These are phyloP conservation scores for Vitis hybrid DNA, from an alignment of 177 flowering plant species.

Conservation along the genomic window DNA sequence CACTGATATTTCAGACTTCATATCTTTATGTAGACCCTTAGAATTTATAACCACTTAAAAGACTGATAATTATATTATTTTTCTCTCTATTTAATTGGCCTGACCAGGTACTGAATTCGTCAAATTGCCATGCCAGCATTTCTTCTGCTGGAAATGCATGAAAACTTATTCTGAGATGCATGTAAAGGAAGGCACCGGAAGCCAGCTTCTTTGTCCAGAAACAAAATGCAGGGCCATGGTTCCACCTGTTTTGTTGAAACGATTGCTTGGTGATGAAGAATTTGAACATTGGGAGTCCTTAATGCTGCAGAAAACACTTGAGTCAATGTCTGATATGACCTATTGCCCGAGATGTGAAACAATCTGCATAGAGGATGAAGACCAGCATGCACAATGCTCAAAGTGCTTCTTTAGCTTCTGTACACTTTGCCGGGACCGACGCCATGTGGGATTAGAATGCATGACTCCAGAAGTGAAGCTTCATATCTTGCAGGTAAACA, in stretches of 20 bases:
- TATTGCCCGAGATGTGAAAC: constrained; percentile 96
- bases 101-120: constrained; percentile 70
- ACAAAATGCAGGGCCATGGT: constrained; percentile 68
- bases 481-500: constrained; percentile 63
- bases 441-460: constrained; percentile 76
- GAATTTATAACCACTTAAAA: no score
- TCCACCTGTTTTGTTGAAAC: constrained; percentile 75
- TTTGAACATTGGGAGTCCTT: constrained; percentile 91
- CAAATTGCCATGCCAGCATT: constrained; percentile 79
- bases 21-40: no score
- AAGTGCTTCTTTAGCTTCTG: constrained; percentile 92
- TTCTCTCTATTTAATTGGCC: no score
- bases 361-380: constrained; percentile 83
- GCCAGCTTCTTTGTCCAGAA: constrained; percentile 71
- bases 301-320: constrained; percentile 76
- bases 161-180: constrained; percentile 66
- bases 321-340: constrained; percentile 78
- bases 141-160: constrained; percentile 87
- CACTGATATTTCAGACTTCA: no score
- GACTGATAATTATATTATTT: no score
- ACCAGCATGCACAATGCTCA: constrained; percentile 77
- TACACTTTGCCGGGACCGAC: constrained; percentile 70
- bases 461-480: constrained; percentile 76
- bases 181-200: constrained; percentile 76
- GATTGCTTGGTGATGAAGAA: constrained; percentile 66